Evolutionary conservation across 2,329 filamentous ascomycete species (phyloP).

Genomic region (Canariomyces notabilis): DNA sequence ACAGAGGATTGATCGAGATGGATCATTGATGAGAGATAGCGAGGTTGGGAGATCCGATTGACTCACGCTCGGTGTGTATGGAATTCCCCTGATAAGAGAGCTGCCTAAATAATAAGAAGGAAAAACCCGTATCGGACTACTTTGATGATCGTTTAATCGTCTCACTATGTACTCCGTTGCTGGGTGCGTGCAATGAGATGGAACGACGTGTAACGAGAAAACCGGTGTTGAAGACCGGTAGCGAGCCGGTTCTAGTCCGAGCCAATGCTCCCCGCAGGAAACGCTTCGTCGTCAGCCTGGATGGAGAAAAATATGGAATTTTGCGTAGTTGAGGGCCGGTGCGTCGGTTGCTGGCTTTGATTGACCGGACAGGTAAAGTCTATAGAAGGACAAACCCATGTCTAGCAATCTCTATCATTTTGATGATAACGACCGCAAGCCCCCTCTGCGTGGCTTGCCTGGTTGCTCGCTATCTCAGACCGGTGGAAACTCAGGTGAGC

Average conservation of each 20-base stretch:
- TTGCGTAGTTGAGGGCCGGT: conserved; percentile 2
- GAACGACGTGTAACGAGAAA: not conserved
- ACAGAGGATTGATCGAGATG: not conserved
- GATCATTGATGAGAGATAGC: not conserved
- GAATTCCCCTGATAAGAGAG: not conserved
- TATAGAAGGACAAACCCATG: no score
- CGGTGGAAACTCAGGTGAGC: conserved; percentile 1
- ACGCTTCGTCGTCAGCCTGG: conserved; percentile 1
- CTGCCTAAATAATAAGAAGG: no score
- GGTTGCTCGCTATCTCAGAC: conserved; percentile 3
- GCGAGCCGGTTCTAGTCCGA: not conserved
- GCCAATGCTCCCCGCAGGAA: conserved; percentile 4
- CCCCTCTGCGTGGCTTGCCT: no score
- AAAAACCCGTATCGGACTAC: no score
- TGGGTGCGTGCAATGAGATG: no score
- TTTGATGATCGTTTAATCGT: not conserved
- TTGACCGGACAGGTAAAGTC: not conserved
- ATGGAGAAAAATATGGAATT: no score
- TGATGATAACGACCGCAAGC: no score
- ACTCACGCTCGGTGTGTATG: not conserved
- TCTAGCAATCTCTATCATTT: no score
- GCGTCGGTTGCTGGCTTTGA: not conserved
- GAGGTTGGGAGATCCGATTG: not conserved
- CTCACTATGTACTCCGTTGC: not conserved
- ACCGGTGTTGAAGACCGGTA: not conserved